phyloP scores from a whole-genome alignment of 805 yeast species.

The Wickerhamiella azymoides region DNA sequence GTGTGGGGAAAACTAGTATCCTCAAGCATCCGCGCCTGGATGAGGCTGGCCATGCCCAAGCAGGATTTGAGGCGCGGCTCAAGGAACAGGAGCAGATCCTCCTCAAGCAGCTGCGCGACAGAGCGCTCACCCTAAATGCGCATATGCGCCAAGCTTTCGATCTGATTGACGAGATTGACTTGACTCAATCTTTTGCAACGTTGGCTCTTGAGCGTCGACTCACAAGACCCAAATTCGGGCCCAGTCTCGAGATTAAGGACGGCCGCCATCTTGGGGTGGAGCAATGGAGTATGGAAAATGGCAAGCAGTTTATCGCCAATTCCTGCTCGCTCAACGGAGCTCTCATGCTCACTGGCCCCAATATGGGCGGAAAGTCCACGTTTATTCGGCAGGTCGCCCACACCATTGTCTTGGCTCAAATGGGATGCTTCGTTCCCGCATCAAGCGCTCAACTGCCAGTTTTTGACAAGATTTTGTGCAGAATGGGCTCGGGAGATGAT shows the following conservation, averaged over 20 bases:
- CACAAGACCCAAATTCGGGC: constrained; percentile 45
- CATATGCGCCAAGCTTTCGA: constrained; percentile 39
- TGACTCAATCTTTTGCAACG: constrained; percentile 54
- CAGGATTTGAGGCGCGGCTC: constrained; percentile 35
- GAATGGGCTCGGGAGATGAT: constrained; percentile 73
- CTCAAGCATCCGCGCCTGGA: constrained; percentile 10
- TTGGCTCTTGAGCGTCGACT: constrained; percentile 54
- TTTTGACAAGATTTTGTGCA: constrained; percentile 64
- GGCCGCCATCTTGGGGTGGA: constrained; percentile 89
- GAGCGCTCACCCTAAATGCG: constrained; percentile 33
- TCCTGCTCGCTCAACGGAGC: constrained; percentile 26
- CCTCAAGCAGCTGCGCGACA: constrained; percentile 34
- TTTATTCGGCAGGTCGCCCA: constrained; percentile 62
- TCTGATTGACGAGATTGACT: constrained; percentile 54
- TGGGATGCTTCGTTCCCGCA: constrained; percentile 68
- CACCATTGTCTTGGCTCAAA: constrained; percentile 52
- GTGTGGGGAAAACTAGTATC: background rate
- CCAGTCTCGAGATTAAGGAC: constrained; percentile 35
- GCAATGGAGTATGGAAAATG: constrained; percentile 36
- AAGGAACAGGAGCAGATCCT: constrained; percentile 41
- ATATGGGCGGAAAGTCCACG: constrained; percentile 80
- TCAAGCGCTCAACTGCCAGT: constrained; percentile 44
- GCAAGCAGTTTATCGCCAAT: constrained; percentile 37
- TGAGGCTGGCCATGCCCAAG: constrained; percentile 36
- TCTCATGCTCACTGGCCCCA: constrained; percentile 69